Evolutionary conservation across 2,329 filamentous ascomycete species (phyloP), one percentile per base, ranked within the genome.

Genomic region (Xylaria sp.): DNA sequence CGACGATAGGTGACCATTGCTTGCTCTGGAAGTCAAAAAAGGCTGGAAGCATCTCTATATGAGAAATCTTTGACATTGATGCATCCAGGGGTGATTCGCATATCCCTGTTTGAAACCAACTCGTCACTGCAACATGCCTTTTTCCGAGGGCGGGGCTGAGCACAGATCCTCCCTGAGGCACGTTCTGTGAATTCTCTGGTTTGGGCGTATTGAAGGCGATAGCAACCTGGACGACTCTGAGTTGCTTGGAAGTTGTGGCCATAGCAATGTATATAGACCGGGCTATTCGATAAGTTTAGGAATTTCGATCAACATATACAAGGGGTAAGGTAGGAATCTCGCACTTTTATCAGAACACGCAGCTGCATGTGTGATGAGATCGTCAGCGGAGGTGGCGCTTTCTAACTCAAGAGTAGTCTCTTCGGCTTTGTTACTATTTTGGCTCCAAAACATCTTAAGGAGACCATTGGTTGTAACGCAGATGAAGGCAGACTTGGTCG

Each of bases 331-430:
- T 8, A 46, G 68, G 65, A n/a, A 60, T 23, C 30, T 30, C 83
- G 76, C 80, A 93, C 92, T 89, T 79, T 90, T 93, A 56, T 94
- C 92, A 3, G 91, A 88, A 66, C 90, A 87, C 69, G 94, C 83
- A 45, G 92, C 87, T 12, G 93, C 93, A 80, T 97, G 93, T 0
- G 93, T 93, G 59, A 95, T 85, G n/a, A 93, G 79, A 71, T 93
- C 91, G 70, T 93, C 89, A 0, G 91, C 89, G 39, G 89, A 89
- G 32, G 89, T 85, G 65, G 93, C 85, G 69, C 89, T 90, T 76
- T 94, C 92, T 41, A 97, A 80, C 70, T 95, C 91, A n/a, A 90
- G 82, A 3, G 86, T 87, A 0, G 89, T 87, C 76, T 97, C 92
- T 68, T 90, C 87, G 81, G 93, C 90, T 73, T 88, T 88, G 64